Base-by-base conservation (phyloP, 768 basidiomycete genomes). In the Lactarius sanguifluus region DNA sequence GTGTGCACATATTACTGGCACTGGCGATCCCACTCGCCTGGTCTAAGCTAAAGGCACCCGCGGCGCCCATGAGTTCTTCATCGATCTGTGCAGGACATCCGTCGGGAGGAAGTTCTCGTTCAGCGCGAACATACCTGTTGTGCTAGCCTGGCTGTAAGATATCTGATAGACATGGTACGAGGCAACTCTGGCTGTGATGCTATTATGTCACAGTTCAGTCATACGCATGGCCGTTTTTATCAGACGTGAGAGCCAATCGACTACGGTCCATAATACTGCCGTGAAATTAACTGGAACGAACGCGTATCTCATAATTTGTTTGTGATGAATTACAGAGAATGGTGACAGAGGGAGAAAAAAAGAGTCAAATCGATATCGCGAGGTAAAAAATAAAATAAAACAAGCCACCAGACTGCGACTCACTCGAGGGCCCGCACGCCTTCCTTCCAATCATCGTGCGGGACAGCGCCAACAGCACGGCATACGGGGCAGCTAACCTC, bases 41-140 rank as follows among this genome's bases (percentile, higher is more conserved):
- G 72, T 98, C 96, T 52, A 98, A 79, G 75, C 93, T 96, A 81
- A 96, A 98, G 5, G 94, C 94, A 1, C 95, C 95, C n/a, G 81
- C 79, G 3, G 83, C 67, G 69, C 83, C 87, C 96, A 98, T 98
- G 57, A 98, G 86, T 73, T 97, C 92, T 72, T 92, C 90, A 72
- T 98, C 96, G 61, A 98, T 96, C 92, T 95, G 47, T 40, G n/a
- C 13, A 59, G 28, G 12, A 25, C 55, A 38, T 6, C 59, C 20
- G 41, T 57, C 4, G 36, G 15, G 12, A 58, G 1, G 6, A n/a
- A 57, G 13, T 23, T 25, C 9, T 12, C 13, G 25, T n/a, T 36
- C 50, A 9, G 57, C 52, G 5, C 15, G 20, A 15, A 20, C 40
- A 63, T 57, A 38, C 92, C 79, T 92, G 89, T 75, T 92, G 91